Percentiles rank a stretch among this genome's conserved stretches.
Evolutionary conservation across 441 rosid species (phyloP).

Genomic region (Macaranga tanarius): DNA sequence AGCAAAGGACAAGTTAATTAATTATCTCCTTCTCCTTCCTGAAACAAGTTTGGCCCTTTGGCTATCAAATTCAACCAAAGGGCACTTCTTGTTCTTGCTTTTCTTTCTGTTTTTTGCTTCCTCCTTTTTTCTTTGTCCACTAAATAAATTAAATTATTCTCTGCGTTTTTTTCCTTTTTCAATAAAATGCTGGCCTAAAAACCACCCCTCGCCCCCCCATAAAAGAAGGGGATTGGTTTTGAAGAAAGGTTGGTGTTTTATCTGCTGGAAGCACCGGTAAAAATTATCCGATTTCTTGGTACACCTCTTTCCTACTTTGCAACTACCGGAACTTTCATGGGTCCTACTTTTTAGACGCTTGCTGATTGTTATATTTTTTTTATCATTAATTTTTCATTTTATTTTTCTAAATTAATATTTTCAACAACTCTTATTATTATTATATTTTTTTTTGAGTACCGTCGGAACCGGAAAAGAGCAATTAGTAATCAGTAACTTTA

Average conservation of each 20-base stretch:
- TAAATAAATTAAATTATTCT: not conserved
- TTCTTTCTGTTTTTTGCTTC: not conserved
- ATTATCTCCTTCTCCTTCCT: slow-evolving; percentile 28
- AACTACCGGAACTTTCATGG: not conserved
- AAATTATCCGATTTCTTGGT: slow-evolving; percentile 4
- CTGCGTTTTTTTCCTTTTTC: not conserved
- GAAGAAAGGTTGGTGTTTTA: not conserved
- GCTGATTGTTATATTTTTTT: not conserved
- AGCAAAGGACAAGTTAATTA: not conserved
- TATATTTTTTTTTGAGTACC: too few relatives aligned
- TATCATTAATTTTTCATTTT: too few relatives aligned
- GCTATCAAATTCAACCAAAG: slow-evolving; percentile 30
- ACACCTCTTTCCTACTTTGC: slow-evolving; percentile 4
- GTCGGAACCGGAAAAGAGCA: too few relatives aligned
- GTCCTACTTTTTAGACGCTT: not conserved
- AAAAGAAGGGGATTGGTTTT: not conserved
- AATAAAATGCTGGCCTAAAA: too few relatives aligned
- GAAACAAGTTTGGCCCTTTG: slow-evolving; percentile 28
- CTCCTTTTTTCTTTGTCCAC: not conserved
- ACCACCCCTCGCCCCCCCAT: not conserved
- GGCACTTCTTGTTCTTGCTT: slow-evolving; percentile 11
- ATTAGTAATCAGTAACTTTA: too few relatives aligned
- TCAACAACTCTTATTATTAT: too few relatives aligned
- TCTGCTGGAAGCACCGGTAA: not conserved
- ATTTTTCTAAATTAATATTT: too few relatives aligned